A percentile compares a stretch with the other conserved stretches of the same genome.
phyloP scores from a whole-genome alignment of 2,329 filamentous ascomycete genomes.

The Calonectria naviculata region DNA sequence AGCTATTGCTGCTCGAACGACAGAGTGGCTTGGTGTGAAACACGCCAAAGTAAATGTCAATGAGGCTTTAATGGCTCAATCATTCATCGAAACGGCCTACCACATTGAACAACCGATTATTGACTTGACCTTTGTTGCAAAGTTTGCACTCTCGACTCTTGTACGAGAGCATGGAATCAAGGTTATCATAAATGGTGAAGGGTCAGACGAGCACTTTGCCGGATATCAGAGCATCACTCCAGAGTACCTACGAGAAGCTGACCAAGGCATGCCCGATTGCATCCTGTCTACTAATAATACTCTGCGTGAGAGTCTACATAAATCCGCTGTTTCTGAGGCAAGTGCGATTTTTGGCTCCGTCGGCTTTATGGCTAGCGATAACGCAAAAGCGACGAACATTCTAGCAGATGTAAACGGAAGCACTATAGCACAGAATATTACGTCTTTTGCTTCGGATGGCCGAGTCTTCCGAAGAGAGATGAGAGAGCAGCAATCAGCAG shows the following conservation, averaged over 20 bases:
- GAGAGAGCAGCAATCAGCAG: background rate
- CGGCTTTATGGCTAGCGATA: background rate
- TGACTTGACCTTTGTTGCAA: background rate
- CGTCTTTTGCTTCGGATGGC: too few relatives aligned
- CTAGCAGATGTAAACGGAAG: background rate
- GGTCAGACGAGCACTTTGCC: conserved; percentile 4
- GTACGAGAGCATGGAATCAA: background rate
- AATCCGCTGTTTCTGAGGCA: background rate
- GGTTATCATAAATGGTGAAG: background rate
- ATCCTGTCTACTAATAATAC: background rate
- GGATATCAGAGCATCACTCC: background rate
- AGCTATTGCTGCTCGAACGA: background rate
- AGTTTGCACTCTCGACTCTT: background rate
- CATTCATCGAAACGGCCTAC: background rate
- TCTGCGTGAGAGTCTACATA: background rate
- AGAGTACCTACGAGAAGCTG: background rate
- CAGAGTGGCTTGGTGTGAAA: background rate
- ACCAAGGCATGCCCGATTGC: background rate
- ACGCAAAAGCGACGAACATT: background rate
- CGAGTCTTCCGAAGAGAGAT: background rate
- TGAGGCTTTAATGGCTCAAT: background rate
- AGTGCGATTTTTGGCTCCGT: background rate
- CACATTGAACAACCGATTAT: background rate
- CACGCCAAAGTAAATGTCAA: background rate
- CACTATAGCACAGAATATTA: too few relatives aligned